Evolutionary conservation across 1,139 yeast genomes (phyloP).

Genomic region (Meyerozyma carpophila): DNA sequence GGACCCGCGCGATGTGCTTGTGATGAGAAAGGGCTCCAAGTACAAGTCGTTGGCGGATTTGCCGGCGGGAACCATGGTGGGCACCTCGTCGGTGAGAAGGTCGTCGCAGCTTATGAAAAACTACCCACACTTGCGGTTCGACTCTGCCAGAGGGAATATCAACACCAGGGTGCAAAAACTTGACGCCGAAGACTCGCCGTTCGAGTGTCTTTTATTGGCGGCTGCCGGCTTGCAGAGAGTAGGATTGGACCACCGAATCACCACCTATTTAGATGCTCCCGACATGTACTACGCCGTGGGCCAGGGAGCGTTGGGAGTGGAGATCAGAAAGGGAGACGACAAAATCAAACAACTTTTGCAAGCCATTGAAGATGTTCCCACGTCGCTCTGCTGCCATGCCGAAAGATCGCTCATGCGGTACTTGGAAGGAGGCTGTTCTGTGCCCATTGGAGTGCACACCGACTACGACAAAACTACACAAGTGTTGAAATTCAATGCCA

Average conservation of each 20-base stretch:
- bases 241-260: constrained; percentile 67
- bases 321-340: constrained; percentile 68
- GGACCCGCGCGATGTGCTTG: constrained; percentile 91
- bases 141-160: constrained; percentile 84
- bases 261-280: constrained; percentile 63
- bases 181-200: constrained; percentile 54
- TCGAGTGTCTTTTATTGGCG: constrained; percentile 77
- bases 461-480: constrained; percentile 41
- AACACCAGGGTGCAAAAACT: constrained; percentile 77
- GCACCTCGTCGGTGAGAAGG: constrained; percentile 90
- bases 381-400: constrained; percentile 79
- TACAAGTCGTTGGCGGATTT: constrained; percentile 64
- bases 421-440: constrained; percentile 96
- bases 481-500: constrained; percentile 52
- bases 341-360: constrained; percentile 53
- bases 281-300: constrained; percentile 97
- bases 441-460: constrained; percentile 90
- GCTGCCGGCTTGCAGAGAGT: constrained; percentile 85
- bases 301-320: constrained; percentile 94
- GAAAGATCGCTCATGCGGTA: constrained; percentile 85
- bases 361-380: constrained; percentile 59
- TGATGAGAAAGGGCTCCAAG: constrained; percentile 64
- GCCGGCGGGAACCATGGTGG: constrained; percentile 83
- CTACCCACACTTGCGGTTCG: constrained; percentile 42
- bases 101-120: constrained; percentile 57